phyloP scores from a whole-genome alignment of 208 protist species.

The Balamuthia mandrillaris region DNA sequence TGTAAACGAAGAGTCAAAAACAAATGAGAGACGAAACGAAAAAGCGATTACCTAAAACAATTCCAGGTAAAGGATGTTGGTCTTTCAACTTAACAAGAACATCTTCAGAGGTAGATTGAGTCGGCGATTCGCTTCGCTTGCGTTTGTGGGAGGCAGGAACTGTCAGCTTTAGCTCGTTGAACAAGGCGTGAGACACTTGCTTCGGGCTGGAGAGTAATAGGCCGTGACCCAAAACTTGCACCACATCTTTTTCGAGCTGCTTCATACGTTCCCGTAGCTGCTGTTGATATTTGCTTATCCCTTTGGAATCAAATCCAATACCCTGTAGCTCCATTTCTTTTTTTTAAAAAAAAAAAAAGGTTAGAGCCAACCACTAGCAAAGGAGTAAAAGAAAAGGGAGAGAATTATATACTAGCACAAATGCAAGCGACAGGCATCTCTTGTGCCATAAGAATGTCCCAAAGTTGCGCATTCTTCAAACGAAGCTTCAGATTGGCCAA shows the following conservation, averaged over 20 bases:
- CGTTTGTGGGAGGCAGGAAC: too few relatives aligned
- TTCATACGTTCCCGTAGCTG: background rate
- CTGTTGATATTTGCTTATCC: background rate
- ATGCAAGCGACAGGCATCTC: background rate
- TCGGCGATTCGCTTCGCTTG: background rate
- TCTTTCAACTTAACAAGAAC: background rate
- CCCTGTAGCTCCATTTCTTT: slow-evolving; percentile 3
- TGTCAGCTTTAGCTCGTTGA: background rate
- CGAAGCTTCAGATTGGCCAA: slow-evolving; percentile 6
- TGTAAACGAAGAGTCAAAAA: background rate
- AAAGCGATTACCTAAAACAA: background rate
- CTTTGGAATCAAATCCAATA: background rate
- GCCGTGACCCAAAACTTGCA: background rate
- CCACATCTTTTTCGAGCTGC: background rate
- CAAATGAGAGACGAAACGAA: too few relatives aligned
- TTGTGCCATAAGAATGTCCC: background rate
- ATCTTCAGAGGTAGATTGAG: too few relatives aligned
- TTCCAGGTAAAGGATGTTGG: slow-evolving; percentile 5
- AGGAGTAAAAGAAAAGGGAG: too few relatives aligned
- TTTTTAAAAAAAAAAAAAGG: background rate
- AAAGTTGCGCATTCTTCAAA: slow-evolving; percentile 6
- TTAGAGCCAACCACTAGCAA: background rate
- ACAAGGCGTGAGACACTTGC: slow-evolving; percentile 16
- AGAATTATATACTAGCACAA: background rate
- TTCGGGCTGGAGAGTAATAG: background rate